A percentile compares a stretch with the other conserved stretches of the same genome.
Evolutionary conservation across 2,329 filamentous ascomycete genomes (phyloP).

Genomic region (Apiospora arundinis): DNA sequence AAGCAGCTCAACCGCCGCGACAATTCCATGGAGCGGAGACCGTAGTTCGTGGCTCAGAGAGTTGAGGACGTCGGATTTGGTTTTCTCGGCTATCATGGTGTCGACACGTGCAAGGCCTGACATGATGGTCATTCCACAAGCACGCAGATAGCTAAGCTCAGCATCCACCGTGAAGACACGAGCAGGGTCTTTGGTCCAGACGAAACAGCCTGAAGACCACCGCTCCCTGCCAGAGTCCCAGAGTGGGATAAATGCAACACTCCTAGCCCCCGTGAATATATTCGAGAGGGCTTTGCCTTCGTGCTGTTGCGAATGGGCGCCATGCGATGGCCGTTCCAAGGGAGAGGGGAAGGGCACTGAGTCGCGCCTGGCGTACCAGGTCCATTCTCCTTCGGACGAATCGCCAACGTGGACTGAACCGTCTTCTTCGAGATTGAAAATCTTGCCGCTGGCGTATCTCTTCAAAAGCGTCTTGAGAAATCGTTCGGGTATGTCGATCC

Average conservation of each 20-base stretch:
- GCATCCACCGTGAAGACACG: conserved; percentile 52
- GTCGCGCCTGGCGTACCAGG: conserved; percentile 17
- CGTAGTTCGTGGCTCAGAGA: conserved; percentile 68
- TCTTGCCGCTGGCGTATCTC: conserved; percentile 52
- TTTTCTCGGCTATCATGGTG: conserved; percentile 46
- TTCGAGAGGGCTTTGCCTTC: conserved; percentile 41
- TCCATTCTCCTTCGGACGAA: conserved; percentile 24
- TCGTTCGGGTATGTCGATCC: conserved; percentile 42
- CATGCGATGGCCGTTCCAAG: conserved; percentile 3
- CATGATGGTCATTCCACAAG: conserved; percentile 62
- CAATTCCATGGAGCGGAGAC: conserved; percentile 65
- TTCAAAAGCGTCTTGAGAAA: conserved; percentile 49
- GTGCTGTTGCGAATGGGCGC: conserved; percentile 26
- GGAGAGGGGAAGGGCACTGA: conserved; percentile 16
- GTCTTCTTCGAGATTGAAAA: conserved; percentile 51
- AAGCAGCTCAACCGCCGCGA: conserved; percentile 60
- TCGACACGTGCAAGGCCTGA: conserved; percentile 58
- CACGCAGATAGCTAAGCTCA: conserved; percentile 58
- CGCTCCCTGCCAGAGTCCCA: conserved; percentile 53
- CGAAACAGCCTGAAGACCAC: conserved; percentile 57
- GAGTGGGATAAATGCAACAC: conserved; percentile 54
- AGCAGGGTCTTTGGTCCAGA: conserved; percentile 52
- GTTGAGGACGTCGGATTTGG: conserved; percentile 64
- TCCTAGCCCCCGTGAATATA: conserved; percentile 51
- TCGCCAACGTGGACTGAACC: conserved; percentile 44